Evolutionary conservation across 2,329 filamentous ascomycete genomes (phyloP), one percentile per base, ranked within the genome.

Genomic region (Aspergillus aculeatus): DNA sequence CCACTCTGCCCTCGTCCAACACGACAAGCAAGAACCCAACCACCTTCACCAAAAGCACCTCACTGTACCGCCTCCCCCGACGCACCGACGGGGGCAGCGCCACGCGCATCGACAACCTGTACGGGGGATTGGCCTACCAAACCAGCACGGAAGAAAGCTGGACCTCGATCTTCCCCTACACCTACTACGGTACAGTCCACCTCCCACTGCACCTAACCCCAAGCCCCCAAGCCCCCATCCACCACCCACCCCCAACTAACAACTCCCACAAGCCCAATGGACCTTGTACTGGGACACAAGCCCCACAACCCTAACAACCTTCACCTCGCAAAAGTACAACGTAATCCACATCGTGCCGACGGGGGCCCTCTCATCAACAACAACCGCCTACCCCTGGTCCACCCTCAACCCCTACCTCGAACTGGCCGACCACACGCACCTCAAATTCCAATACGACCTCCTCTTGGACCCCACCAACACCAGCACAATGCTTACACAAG

Each of bases 101-200:
- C 35, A 54, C 52, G 23, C 52, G 52, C 38, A 54, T 54, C 38
- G 52, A 54, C 52, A 38, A 54, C 3, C 38, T 38, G 21, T 26
- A 47, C 4, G 38, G 38, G 38, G 38, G 38, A 2, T 23, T 54
- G 10, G 44, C 52, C 23, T 54, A 54, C 52, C 23, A 47, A 38
- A 38, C n/a, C 16, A 14, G 41, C 38, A 7, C 16, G 6, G 16
- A 24, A 38, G 10, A 23, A 9, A 54, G n/a, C 24, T 54, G 52
- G 52, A 54, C 52, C 9, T 29, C 52, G 11, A 54, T 54, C 38
- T 32, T 54, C 41, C 52, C 52, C 52, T 54, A 47, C 38, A 54
- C 52, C 38, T 54, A 54, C 24, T 54, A 54, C 52, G 52, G 52
- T 54, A 54, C 38, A 6, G 21, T 7, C 23, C 24, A n/a, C 24